A percentile compares a stretch with the other conserved stretches of the same genome.
phyloP scores from a whole-genome alignment of 306 rosid species.

The Begonia loranthoides region DNA sequence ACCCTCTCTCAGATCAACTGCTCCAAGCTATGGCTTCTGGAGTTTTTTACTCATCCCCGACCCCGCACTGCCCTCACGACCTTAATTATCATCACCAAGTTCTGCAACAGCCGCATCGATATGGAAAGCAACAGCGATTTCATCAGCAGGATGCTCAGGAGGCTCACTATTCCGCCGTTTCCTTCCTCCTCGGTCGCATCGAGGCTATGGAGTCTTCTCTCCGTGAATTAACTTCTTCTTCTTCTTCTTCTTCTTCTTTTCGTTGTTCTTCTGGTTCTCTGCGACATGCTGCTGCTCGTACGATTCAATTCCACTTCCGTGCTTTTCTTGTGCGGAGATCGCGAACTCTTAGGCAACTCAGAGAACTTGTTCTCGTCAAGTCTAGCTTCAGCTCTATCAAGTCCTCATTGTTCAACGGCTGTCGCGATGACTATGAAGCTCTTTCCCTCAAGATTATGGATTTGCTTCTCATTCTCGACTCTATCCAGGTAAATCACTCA shows the following conservation, averaged over 20 bases:
- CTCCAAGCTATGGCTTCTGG: conserved; percentile 7
- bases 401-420: conserved; percentile 26
- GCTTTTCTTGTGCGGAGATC: conserved; percentile 85
- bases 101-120: conserved; percentile 9
- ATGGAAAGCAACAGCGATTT: conserved; percentile 5
- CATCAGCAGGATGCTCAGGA: conserved; percentile 3
- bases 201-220: conserved; percentile 81
- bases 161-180: conserved; percentile 19
- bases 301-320: conserved; percentile 74
- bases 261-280: conserved; percentile 27
- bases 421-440: conserved; percentile 31
- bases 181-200: conserved; percentile 55
- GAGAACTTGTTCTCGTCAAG: conserved; percentile 63
- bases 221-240: conserved; percentile 14
- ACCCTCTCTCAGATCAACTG: conserved; percentile 19
- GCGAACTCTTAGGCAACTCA: conserved; percentile 61
- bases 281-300: conserved; percentile 52
- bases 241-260: conserved; percentile 1
- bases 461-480: conserved; percentile 66
- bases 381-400: conserved; percentile 41
- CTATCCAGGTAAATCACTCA: conserved; percentile 41
- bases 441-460: conserved; percentile 38
- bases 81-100: conserved; percentile 13
- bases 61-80: conserved; percentile 12
- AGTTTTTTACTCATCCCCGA: conserved; percentile 6